Conservation (phyloP, 2,329 filamentous ascomycete species). For the Stagonosporopsis vannaccii region DNA sequence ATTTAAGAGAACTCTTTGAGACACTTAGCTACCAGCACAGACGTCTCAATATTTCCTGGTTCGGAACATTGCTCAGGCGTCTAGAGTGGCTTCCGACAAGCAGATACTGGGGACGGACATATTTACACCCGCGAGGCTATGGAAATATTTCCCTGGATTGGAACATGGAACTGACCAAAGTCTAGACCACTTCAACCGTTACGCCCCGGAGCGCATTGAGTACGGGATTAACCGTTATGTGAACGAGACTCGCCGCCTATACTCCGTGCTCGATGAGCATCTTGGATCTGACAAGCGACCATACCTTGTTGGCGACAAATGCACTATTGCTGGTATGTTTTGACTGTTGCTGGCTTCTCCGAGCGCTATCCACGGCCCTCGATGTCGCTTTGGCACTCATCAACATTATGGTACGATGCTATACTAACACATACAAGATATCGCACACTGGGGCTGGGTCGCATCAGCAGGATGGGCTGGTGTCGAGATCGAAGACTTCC, state of each 20-base stretch:
- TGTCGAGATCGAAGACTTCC: conserved; percentile 77
- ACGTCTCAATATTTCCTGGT: not conserved
- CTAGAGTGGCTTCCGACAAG: not conserved
- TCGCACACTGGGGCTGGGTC: conserved; percentile 83
- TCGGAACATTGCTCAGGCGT: not conserved
- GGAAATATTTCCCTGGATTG: not conserved
- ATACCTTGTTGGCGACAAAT: conserved; percentile 68
- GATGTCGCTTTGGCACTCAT: not conserved
- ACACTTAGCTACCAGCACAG: not conserved
- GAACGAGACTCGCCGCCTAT: conserved; percentile 84
- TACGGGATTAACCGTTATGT: conserved; percentile 84
- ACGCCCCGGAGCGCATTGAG: conserved; percentile 81
- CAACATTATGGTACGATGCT: too few relatives aligned
- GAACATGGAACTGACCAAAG: conserved; percentile 9
- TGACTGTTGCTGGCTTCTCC: not conserved
- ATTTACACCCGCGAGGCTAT: not conserved
- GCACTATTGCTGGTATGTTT: conserved; percentile 58
- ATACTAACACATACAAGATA: conserved; percentile 59
- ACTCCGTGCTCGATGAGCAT: conserved; percentile 77
- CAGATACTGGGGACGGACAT: not conserved
- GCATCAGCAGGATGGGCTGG: conserved; percentile 65
- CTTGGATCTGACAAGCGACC: conserved; percentile 61
- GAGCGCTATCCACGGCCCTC: not conserved
- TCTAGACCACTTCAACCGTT: conserved; percentile 78
- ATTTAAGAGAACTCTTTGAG: too few relatives aligned